phyloP scores from a whole-genome alignment of 768 basidiomycete genomes.

The Austroboletus eburneus region DNA sequence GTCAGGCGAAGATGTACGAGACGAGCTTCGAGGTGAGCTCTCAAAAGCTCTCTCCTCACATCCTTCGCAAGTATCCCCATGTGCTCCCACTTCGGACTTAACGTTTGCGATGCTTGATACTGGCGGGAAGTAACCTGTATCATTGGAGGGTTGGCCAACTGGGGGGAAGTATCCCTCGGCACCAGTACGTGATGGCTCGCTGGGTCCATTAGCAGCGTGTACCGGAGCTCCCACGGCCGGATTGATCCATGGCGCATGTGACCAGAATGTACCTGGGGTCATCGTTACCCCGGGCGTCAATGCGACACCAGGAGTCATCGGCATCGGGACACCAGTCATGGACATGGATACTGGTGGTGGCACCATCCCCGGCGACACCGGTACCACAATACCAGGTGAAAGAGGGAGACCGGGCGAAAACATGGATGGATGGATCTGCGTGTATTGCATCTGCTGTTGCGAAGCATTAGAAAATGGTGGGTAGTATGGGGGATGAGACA shows the following conservation, averaged over 20 bases:
- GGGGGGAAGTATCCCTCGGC: slow-evolving; percentile 43
- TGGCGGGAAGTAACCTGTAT: slow-evolving; percentile 42
- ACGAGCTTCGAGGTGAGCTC: slow-evolving; percentile 6
- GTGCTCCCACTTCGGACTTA: slow-evolving; percentile 30
- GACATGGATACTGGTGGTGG: slow-evolving; percentile 15
- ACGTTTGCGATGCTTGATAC: slow-evolving; percentile 34
- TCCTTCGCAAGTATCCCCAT: slow-evolving; percentile 1
- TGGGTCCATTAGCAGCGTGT: slow-evolving; percentile 22
- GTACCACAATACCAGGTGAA: slow-evolving; percentile 29
- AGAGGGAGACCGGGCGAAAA: slow-evolving; percentile 31
- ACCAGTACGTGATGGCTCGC: slow-evolving; percentile 8
- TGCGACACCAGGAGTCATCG: slow-evolving; percentile 29
- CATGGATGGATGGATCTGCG: slow-evolving; percentile 22
- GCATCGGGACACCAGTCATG: slow-evolving; percentile 18
- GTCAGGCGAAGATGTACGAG: slow-evolving; percentile 8
- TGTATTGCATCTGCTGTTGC: slow-evolving; percentile 21
- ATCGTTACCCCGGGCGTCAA: slow-evolving; percentile 62
- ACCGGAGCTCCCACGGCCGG: slow-evolving; percentile 62
- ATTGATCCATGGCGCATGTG: slow-evolving; percentile 53
- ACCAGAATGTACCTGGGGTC: slow-evolving; percentile 72
- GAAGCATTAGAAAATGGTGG: slow-evolving; percentile 9
- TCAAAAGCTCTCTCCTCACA: slow-evolving; percentile 6
- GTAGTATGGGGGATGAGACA: slow-evolving; percentile 11
- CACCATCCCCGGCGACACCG: slow-evolving; percentile 24
- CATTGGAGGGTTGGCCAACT: slow-evolving; percentile 21